Evolutionary conservation across 2,329 filamentous ascomycete genomes (phyloP), one percentile per base, ranked within the genome.

Genomic region (Sporothrix pseudoabietina): DNA sequence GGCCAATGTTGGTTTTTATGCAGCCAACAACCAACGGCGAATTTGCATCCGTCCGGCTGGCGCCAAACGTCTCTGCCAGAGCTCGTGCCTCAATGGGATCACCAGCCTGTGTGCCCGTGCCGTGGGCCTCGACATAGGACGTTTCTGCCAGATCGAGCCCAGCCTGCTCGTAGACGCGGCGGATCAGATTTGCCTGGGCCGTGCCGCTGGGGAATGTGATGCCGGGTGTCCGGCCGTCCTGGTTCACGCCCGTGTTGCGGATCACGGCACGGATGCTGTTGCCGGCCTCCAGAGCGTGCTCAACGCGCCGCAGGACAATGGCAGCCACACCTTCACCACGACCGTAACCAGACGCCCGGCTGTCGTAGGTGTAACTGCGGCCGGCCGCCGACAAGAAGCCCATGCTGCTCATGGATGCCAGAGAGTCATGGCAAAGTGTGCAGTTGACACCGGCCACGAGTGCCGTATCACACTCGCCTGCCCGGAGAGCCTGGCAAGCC

Each of bases 321-420:
- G 79, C 78, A 0, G 78, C 83, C n/a, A 82, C 78, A 3, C 85
- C 86, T 76, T 88, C 86, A 4, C 84, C 85, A n/a, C 85, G 81
- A 0, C 79, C 83, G 74, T 87, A 88, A 3, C 86, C 86, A 71
- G 84, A 80, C 0, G 82, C 86, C 3, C 78, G 77, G 19, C 78
- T 75, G 73, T 86, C 85, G 68, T 81, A 85, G 0, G 81, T 82
- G 30, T 71, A 75, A 0, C 75, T 78, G 14, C 72, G 71, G 16
- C 76, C 76, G 9, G 72, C 74, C 0, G 74, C 68, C 4, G 75
- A 76, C n/a, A 77, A 79, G 73, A 88, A 86, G 74, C 85, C 86
- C 66, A 87, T 79, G 3, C 83, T 84, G 6, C 84, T 86, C 85
- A 87, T 87, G 1, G 85, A 75, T 6, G 71, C 69, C 12, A 75